Percentiles rank a stretch among this genome's conserved stretches.
phyloP scores from a whole-genome alignment of 106 monocot genomes.

The Dactylorhiza incarnata region DNA sequence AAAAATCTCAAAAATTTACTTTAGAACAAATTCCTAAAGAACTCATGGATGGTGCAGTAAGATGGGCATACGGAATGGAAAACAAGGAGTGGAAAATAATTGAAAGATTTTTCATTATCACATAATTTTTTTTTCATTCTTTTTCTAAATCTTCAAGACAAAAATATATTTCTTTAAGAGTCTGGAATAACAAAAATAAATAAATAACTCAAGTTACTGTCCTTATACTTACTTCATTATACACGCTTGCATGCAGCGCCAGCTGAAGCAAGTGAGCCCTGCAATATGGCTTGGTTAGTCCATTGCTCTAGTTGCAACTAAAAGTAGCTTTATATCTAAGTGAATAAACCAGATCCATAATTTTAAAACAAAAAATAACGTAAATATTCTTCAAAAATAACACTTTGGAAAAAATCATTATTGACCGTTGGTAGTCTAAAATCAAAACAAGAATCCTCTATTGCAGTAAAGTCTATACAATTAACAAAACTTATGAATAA shows the following conservation, averaged over 20 bases:
- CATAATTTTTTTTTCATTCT: background rate
- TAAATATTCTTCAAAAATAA: background rate
- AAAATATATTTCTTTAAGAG: background rate
- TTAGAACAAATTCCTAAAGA: too few relatives aligned
- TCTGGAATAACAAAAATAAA: background rate
- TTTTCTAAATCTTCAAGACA: background rate
- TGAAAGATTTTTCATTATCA: too few relatives aligned
- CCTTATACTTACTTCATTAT: background rate
- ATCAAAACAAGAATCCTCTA: background rate
- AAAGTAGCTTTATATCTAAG: background rate
- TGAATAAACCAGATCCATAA: background rate
- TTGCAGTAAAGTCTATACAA: too few relatives aligned
- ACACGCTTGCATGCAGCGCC: background rate
- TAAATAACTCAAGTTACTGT: background rate
- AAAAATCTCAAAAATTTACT: too few relatives aligned
- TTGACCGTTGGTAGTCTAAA: background rate
- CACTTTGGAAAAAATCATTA: background rate
- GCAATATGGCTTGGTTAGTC: background rate
- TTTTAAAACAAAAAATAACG: background rate
- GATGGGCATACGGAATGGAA: too few relatives aligned
- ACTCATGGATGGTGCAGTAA: too few relatives aligned
- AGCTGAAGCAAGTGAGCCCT: background rate
- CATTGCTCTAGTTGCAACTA: background rate
- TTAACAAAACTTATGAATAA: background rate
- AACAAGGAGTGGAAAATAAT: too few relatives aligned